Percentiles rank a stretch among this genome's conserved stretches.
Conservation (phyloP, 805 yeast species). For the Millerago galiae region DNA sequence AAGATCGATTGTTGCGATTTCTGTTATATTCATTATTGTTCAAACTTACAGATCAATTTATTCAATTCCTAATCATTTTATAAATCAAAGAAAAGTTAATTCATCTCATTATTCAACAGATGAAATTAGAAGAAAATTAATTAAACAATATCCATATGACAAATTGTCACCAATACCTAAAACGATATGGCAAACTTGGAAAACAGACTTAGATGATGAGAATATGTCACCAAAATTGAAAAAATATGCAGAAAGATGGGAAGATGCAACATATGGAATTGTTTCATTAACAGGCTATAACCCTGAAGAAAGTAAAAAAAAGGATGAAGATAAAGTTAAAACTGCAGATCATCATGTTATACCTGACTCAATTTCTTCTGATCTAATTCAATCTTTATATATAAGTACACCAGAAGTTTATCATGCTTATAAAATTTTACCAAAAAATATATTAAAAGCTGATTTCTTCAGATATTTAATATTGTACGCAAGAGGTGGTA, state of each 20-base stretch:
- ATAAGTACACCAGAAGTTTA: constrained; percentile 69
- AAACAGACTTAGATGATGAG: constrained; percentile 48
- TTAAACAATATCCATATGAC: constrained; percentile 72
- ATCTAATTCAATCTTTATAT: constrained; percentile 51
- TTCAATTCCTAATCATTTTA: background rate
- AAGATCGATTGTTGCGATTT: background rate
- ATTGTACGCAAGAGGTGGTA: constrained; percentile 86
- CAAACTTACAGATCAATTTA: constrained; percentile 5
- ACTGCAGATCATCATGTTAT: constrained; percentile 44
- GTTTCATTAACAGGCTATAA: background rate
- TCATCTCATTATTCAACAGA: background rate
- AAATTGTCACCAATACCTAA: constrained; percentile 60
- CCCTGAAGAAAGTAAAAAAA: no score
- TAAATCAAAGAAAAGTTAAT: background rate
- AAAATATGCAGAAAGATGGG: constrained; percentile 58
- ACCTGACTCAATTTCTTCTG: constrained; percentile 60
- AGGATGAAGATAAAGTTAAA: constrained; percentile 20
- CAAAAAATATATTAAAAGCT: constrained; percentile 78
- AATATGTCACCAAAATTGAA: constrained; percentile 28
- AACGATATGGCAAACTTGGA: constrained; percentile 94
- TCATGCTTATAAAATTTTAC: constrained; percentile 70
- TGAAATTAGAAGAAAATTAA: constrained; percentile 36
- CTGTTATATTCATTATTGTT: background rate
- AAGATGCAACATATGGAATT: constrained; percentile 43
- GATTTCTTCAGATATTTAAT: constrained; percentile 90